Evolutionary conservation across 129 eudicot genomes (phyloP).

Genomic region (Artemisia tridentata): DNA sequence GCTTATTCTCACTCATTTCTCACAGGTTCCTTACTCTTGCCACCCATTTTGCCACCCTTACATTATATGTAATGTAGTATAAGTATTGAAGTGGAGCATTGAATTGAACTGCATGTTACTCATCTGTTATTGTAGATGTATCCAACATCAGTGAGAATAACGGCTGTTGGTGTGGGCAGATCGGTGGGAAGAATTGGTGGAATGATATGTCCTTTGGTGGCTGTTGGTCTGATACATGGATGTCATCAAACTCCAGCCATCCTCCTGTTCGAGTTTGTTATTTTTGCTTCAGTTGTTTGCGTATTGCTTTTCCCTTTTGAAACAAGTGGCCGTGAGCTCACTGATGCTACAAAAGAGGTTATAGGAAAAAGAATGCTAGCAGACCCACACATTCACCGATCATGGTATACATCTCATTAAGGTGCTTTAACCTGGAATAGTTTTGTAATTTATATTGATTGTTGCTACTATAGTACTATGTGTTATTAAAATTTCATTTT

Average conservation of each 20-base stretch:
- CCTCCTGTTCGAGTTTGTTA: too few relatives aligned
- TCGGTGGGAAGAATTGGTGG: slow-evolving; percentile 71
- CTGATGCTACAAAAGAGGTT: slow-evolving; percentile 27
- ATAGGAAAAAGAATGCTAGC: slow-evolving; percentile 17
- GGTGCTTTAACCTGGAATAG: too few relatives aligned
- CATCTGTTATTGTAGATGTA: slow-evolving; percentile 37
- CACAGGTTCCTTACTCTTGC: too few relatives aligned
- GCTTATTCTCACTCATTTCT: too few relatives aligned
- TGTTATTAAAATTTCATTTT: too few relatives aligned
- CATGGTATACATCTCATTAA: slow-evolving; percentile 8
- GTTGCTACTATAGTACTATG: too few relatives aligned
- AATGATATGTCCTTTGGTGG: slow-evolving; percentile 71
- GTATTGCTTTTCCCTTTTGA: too few relatives aligned
- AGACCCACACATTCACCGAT: not conserved
- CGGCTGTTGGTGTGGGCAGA: slow-evolving; percentile 70
- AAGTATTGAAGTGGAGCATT: not conserved
- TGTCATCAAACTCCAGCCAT: slow-evolving; percentile 67
- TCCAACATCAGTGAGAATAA: slow-evolving; percentile 54
- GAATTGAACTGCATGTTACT: not conserved
- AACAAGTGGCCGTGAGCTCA: too few relatives aligned
- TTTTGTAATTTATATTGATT: too few relatives aligned
- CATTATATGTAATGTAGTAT: not conserved
- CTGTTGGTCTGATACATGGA: slow-evolving; percentile 59
- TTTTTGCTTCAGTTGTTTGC: too few relatives aligned
- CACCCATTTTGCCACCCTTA: too few relatives aligned